phyloP scores from a whole-genome alignment of 169 alveolate genomes.

The Condylostoma magnum region DNA sequence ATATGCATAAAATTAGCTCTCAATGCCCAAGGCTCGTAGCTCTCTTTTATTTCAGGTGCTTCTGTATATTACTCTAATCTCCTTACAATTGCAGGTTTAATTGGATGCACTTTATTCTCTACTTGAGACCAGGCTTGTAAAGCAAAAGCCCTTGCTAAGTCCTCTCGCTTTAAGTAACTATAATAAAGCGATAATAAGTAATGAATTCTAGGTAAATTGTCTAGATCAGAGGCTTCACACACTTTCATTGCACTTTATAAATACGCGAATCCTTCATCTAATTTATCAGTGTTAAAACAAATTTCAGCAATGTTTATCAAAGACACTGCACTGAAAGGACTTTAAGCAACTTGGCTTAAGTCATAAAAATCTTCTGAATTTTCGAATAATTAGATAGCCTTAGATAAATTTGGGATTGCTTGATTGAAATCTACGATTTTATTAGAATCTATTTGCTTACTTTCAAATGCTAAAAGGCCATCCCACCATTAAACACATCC shows the following conservation, averaged over 20 bases:
- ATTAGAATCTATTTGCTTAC: no score
- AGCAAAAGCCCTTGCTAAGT: not conserved
- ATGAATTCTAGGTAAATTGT: not conserved
- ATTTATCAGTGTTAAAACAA: not conserved
- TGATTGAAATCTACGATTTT: conserved; percentile 9
- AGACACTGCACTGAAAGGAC: not conserved
- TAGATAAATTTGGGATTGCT: conserved; percentile 22
- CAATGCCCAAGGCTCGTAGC: not conserved
- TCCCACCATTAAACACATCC: conserved; percentile 20
- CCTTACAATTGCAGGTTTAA: no score
- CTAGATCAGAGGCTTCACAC: conserved; percentile 16
- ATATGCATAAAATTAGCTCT: not conserved
- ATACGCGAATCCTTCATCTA: not conserved
- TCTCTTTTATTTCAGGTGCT: not conserved
- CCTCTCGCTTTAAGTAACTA: not conserved
- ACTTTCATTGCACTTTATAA: conserved; percentile 3
- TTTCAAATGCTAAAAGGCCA: no score
- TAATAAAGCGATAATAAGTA: not conserved
- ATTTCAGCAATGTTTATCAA: conserved; percentile 11
- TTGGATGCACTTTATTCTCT: no score
- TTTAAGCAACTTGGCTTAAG: not conserved
- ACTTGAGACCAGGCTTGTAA: not conserved
- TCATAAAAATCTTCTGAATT: not conserved
- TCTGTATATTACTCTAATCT: not conserved
- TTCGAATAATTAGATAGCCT: conserved; percentile 22